These are phyloP conservation scores for Globisporangium mamillatum DNA, from an alignment of 352 stramenopile species.

Conservation along the genomic window DNA sequence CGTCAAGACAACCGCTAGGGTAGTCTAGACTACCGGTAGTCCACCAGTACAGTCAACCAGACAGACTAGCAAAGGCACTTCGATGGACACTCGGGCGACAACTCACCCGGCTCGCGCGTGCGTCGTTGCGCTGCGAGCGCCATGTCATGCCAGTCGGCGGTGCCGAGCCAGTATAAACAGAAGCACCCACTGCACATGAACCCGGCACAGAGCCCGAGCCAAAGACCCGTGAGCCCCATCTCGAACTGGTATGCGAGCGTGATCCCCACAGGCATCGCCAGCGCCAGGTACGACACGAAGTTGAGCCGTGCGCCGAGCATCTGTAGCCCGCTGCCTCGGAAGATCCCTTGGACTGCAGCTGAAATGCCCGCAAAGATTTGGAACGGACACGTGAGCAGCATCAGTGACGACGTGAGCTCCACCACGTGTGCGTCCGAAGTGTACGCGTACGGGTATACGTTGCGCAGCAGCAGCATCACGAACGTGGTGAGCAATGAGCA, in stretches of 20 bases:
- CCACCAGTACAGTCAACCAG: neutral
- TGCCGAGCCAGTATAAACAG: constrained; percentile 64
- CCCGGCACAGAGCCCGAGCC: constrained; percentile 69
- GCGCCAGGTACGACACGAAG: constrained; percentile 80
- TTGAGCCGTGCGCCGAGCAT: constrained; percentile 80
- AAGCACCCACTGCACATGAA: constrained; percentile 68
- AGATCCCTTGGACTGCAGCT: constrained; percentile 66
- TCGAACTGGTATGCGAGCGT: constrained; percentile 63
- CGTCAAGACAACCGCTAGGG: neutral
- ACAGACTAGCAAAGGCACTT: constrained; percentile 19
- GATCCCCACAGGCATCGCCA: constrained; percentile 79
- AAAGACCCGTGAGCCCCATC: constrained; percentile 73
- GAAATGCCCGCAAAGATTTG: constrained; percentile 84
- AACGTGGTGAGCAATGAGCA: constrained; percentile 48
- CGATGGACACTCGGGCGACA: constrained; percentile 20
- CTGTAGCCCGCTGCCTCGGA: constrained; percentile 80
- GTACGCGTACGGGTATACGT: constrained; percentile 61
- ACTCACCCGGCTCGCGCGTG: constrained; percentile 36
- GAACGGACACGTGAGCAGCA: constrained; percentile 69
- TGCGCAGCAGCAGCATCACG: constrained; percentile 52
- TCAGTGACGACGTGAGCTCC: constrained; percentile 47
- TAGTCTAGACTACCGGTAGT: neutral
- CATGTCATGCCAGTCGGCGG: constrained; percentile 72
- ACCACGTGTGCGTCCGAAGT: constrained; percentile 56
- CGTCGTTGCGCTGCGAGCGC: constrained; percentile 56